Evolutionary conservation across 1,284 basidiomycete species (phyloP).

Genomic region (Athelia sp.): DNA sequence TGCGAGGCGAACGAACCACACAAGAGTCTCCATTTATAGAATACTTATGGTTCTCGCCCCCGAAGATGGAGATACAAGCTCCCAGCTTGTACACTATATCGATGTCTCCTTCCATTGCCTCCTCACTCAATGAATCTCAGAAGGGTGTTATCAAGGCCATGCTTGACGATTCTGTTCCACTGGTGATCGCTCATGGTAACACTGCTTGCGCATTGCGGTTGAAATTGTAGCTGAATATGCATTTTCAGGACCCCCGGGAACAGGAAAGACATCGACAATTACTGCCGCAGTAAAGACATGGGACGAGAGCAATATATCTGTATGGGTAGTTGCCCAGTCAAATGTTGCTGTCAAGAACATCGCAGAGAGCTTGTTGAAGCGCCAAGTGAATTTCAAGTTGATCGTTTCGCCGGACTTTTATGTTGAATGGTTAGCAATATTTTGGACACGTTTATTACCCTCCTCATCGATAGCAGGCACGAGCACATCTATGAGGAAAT

Average conservation of each 20-base stretch:
- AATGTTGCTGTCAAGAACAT: conserved; percentile 47
- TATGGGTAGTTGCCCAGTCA: conserved; percentile 26
- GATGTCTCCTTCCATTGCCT: conserved; percentile 3
- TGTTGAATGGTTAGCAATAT: conserved; percentile 34
- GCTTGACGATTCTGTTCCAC: conserved; percentile 14
- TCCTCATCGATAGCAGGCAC: conserved; percentile 28
- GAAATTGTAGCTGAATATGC: conserved; percentile 1
- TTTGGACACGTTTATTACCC: not conserved
- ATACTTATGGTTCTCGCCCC: conserved; percentile 26
- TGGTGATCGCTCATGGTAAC: conserved; percentile 28
- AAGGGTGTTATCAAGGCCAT: conserved; percentile 16
- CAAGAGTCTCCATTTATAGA: conserved; percentile 23
- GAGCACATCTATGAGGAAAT: conserved; percentile 38
- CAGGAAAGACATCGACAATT: conserved; percentile 28
- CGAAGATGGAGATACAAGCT: not conserved
- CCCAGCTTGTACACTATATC: too few species aligned
- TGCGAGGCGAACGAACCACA: conserved; percentile 22
- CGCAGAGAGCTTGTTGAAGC: conserved; percentile 32
- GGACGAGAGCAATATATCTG: conserved; percentile 5
- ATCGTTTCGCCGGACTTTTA: conserved; percentile 46
- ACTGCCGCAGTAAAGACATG: conserved; percentile 17
- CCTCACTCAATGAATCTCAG: conserved; percentile 28
- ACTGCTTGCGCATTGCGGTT: conserved; percentile 25
- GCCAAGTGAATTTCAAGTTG: conserved; percentile 34
- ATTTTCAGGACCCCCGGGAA: conserved; percentile 23